These are phyloP conservation scores for Fabrea salina DNA, from an alignment of 169 alveolate species.

Conservation along the genomic window DNA sequence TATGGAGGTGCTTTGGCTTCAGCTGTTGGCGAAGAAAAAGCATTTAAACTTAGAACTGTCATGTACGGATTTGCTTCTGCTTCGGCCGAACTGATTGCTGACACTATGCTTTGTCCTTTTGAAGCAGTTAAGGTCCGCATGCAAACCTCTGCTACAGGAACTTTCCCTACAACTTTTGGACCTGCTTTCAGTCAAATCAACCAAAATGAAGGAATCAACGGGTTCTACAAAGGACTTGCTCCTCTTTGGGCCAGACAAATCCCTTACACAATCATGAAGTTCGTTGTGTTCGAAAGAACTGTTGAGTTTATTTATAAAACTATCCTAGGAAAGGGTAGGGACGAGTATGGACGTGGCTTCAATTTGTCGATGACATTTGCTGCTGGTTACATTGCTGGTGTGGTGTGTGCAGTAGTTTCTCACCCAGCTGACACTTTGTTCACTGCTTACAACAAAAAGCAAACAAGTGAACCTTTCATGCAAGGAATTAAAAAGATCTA, in stretches of 20 bases:
- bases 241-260: constrained; percentile 94
- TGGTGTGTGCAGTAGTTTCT: constrained; percentile 94
- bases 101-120: constrained; percentile 95
- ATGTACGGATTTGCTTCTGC: constrained; percentile 97
- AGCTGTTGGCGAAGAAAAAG: constrained; percentile 82
- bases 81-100: constrained; percentile 98
- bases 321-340: constrained; percentile 87
- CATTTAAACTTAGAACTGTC: constrained; percentile 84
- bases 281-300: constrained; percentile 94
- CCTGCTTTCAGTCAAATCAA: constrained; percentile 82
- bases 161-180: constrained; percentile 82
- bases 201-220: constrained; percentile 59
- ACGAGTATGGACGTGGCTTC: constrained; percentile 84
- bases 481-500: constrained; percentile 32
- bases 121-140: constrained; percentile 95
- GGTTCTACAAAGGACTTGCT: constrained; percentile 76
- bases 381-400: constrained; percentile 93
- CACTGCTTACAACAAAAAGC: constrained; percentile 90
- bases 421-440: constrained; percentile 97
- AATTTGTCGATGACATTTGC: constrained; percentile 92
- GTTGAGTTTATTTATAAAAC: constrained; percentile 88
- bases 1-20: constrained; percentile 71
- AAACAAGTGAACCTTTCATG: constrained; percentile 73
- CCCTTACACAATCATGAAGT: constrained; percentile 98
- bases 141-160: constrained; percentile 85